Conservation (phyloP, 2,329 filamentous ascomycete species). For the Colletotrichum agaves region DNA sequence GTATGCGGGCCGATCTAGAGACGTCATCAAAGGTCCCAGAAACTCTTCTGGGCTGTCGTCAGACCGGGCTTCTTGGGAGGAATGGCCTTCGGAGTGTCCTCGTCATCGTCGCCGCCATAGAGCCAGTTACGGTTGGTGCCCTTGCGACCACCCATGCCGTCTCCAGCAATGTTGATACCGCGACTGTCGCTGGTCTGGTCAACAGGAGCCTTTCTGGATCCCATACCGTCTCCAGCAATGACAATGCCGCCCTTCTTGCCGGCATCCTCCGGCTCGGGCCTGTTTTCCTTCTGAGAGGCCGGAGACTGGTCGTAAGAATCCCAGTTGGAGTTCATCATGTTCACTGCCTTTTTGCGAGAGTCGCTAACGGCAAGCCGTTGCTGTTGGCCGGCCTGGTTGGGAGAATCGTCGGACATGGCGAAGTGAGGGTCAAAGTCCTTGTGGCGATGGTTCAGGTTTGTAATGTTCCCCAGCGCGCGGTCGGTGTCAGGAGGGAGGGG, state of each 20-base stretch:
- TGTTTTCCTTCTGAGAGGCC: constrained; percentile 62
- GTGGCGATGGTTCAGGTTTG: constrained; percentile 77
- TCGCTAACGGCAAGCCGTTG: constrained; percentile 59
- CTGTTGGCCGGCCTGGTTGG: constrained; percentile 55
- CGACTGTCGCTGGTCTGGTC: constrained; percentile 45
- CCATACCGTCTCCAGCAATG: constrained; percentile 74
- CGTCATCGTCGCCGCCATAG: constrained; percentile 63
- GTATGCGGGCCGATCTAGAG: constrained; percentile 1
- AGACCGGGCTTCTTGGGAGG: constrained; percentile 51
- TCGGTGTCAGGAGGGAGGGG: constrained; percentile 48
- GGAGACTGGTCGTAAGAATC: constrained; percentile 65
- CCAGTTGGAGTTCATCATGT: constrained; percentile 78
- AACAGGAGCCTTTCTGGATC: constrained; percentile 61
- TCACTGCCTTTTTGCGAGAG: constrained; percentile 74
- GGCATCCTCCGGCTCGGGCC: constrained; percentile 39
- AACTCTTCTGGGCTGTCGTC: constrained; percentile 49
- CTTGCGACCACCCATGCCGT: constrained; percentile 74
- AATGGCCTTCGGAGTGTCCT: constrained; percentile 48
- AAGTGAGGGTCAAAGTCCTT: constrained; percentile 86
- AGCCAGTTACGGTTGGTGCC: constrained; percentile 67
- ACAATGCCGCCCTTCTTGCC: constrained; percentile 45
- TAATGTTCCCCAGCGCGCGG: constrained; percentile 71
- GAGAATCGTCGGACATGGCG: constrained; percentile 76
- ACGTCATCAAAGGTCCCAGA: constrained; percentile 59
- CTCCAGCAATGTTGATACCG: constrained; percentile 63